These are phyloP conservation scores for Aspergillus coremiiformis DNA, from an alignment of 495 filamentous ascomycete genomes.

Conservation along the genomic window DNA sequence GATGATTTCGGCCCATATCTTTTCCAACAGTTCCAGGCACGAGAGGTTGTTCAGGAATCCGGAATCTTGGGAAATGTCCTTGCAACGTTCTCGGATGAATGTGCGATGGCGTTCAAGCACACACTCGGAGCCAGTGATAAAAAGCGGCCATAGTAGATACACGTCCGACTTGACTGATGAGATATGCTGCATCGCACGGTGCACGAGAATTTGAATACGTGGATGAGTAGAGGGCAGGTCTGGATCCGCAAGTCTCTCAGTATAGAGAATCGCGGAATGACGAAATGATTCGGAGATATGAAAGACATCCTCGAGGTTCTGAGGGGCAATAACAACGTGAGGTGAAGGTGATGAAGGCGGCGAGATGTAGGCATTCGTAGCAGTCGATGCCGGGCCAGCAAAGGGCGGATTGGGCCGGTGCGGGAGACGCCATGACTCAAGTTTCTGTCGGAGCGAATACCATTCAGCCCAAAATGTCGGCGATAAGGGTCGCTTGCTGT, in stretches of 20 bases:
- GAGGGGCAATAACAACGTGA: conserved; percentile 27
- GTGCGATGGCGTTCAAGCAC: conserved; percentile 72
- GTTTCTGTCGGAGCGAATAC: conserved; percentile 64
- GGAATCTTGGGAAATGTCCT: conserved; percentile 77
- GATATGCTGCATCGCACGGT: conserved; percentile 73
- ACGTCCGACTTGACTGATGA: conserved; percentile 74
- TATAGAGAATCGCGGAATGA: conserved; percentile 82
- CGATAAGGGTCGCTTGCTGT: conserved; percentile 21
- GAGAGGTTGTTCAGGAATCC: conserved; percentile 90
- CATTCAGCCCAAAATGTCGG: conserved; percentile 78
- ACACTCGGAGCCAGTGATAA: conserved; percentile 86
- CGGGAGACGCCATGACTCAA: conserved; percentile 78
- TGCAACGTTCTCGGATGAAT: conserved; percentile 69
- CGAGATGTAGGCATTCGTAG: conserved; percentile 20
- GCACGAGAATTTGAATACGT: conserved; percentile 77
- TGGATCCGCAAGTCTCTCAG: conserved; percentile 78
- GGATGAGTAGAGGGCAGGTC: conserved; percentile 63
- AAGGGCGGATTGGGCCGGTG: conserved; percentile 22
- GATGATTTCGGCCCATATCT: conserved; percentile 61
- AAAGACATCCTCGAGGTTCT: conserved; percentile 46
- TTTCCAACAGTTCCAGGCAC: conserved; percentile 77
- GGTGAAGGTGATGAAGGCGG: conserved; percentile 23
- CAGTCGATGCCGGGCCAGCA: conserved; percentile 19
- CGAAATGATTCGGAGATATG: conserved; percentile 83
- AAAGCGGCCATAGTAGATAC: conserved; percentile 90